These are phyloP conservation scores for Lipomyces sp. DNA, from an alignment of 805 yeast species.

Conservation along the genomic window DNA sequence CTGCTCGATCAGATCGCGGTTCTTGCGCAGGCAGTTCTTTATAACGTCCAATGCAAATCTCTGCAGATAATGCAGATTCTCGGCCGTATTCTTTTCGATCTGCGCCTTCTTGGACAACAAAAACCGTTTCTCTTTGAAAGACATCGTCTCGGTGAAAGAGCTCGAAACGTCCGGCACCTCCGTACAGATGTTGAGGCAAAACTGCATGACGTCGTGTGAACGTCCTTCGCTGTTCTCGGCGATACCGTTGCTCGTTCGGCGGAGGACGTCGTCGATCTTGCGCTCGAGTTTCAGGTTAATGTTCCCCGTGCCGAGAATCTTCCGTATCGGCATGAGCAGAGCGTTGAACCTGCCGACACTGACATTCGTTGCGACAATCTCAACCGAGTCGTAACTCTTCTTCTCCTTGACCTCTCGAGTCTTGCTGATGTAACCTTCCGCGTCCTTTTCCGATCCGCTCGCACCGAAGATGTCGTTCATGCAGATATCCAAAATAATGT, in stretches of 20 bases:
- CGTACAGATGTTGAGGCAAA: slow-evolving; percentile 65
- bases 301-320: slow-evolving; percentile 57
- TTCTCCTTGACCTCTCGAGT: slow-evolving; percentile 89
- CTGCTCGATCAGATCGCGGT: slow-evolving; percentile 56
- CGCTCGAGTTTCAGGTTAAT: slow-evolving; percentile 65
- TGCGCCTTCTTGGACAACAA: slow-evolving; percentile 51
- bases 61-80: slow-evolving; percentile 61
- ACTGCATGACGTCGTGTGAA: slow-evolving; percentile 54
- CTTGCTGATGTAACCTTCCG: slow-evolving; percentile 80
- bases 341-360: slow-evolving; percentile 53
- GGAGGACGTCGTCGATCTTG: slow-evolving; percentile 72
- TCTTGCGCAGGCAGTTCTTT: slow-evolving; percentile 64
- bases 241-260: slow-evolving; percentile 76
- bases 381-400: slow-evolving; percentile 84
- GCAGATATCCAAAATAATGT: slow-evolving; percentile 60
- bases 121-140: slow-evolving; percentile 15
- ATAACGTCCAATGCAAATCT: slow-evolving; percentile 74
- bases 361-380: slow-evolving; percentile 65
- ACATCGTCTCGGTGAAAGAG: slow-evolving; percentile 38
- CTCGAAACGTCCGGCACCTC: slow-evolving; percentile 13
- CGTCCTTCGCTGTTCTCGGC: slow-evolving; percentile 62
- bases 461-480: slow-evolving; percentile 94
- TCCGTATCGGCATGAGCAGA: slow-evolving; percentile 66
- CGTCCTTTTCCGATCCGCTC: slow-evolving; percentile 91
- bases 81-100: slow-evolving; percentile 48